A percentile compares a stretch with the other conserved stretches of the same genome.
phyloP scores from a whole-genome alignment of 2,329 filamentous ascomycete species.

The Ceratocystiopsis brevicomis region DNA sequence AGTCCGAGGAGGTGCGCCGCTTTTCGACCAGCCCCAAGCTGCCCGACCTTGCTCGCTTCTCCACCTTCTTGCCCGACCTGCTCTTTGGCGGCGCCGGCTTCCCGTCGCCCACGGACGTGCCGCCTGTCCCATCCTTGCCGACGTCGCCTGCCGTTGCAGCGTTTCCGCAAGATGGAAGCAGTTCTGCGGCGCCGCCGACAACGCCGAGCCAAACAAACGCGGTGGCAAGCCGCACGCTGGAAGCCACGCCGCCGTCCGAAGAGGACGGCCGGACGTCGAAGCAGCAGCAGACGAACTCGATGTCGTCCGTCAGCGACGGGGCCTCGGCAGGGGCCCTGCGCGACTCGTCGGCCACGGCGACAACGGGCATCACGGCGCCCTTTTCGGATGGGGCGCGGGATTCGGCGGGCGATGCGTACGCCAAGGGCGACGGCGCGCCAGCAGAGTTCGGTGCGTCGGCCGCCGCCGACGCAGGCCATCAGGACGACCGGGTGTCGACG shows the following conservation, averaged over 20 bases:
- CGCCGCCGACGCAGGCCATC: neutral
- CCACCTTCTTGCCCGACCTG: slow-evolving; percentile 29
- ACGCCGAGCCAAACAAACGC: too few relatives aligned
- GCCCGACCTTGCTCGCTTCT: slow-evolving; percentile 17
- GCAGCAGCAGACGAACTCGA: too few relatives aligned
- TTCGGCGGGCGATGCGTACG: too few relatives aligned
- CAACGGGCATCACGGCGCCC: neutral
- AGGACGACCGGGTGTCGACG: slow-evolving; percentile 3
- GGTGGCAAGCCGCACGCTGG: too few relatives aligned
- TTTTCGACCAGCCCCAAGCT: slow-evolving; percentile 25
- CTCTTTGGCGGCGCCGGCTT: slow-evolving; percentile 22
- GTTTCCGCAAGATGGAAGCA: neutral
- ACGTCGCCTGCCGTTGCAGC: neutral
- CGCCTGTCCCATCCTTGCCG: slow-evolving; percentile 12
- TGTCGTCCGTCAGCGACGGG: too few relatives aligned
- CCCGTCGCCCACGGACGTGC: slow-evolving; percentile 9
- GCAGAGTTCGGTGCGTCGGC: neutral
- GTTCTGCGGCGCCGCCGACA: too few relatives aligned
- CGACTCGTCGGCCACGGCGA: slow-evolving; percentile 4
- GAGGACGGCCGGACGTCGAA: too few relatives aligned
- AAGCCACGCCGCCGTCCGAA: too few relatives aligned
- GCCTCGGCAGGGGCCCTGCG: neutral
- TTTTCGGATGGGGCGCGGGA: too few relatives aligned
- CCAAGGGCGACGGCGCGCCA: neutral
- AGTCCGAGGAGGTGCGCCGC: slow-evolving; percentile 10